Percentiles rank a stretch among this genome's conserved stretches.
Conservation (phyloP, 2,329 filamentous ascomycete species). For the Cladosporium sp. region DNA sequence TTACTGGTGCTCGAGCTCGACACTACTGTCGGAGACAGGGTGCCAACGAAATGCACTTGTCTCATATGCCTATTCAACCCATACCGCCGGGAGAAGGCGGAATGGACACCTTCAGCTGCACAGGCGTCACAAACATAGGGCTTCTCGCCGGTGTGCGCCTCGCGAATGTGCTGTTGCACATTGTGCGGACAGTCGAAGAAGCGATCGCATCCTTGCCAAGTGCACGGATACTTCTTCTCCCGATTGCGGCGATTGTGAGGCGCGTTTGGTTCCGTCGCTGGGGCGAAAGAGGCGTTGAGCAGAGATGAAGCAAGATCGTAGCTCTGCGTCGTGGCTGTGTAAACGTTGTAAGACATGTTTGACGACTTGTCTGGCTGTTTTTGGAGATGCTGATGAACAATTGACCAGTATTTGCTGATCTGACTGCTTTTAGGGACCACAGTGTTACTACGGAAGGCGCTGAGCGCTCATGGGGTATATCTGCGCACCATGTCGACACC, state of each 20-base stretch:
- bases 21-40: neutral
- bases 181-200: constrained; percentile 23
- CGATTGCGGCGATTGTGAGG: neutral
- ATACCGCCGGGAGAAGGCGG: constrained; percentile 8
- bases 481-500: neutral
- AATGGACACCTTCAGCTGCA: neutral
- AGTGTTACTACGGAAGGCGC: neutral
- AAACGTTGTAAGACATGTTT: neutral
- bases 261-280: neutral
- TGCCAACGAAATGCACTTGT: constrained; percentile 11
- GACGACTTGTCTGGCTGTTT: neutral
- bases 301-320: neutral
- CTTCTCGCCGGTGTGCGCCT: constrained; percentile 24
- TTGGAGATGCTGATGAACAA: neutral
- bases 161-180: constrained; percentile 26
- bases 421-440: neutral
- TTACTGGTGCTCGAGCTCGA: neutral
- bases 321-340: constrained; percentile 7
- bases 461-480: neutral
- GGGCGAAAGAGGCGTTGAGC: neutral
- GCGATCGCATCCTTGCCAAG: constrained; percentile 16
- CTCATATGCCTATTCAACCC: constrained; percentile 11
- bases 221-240: constrained; percentile 22
- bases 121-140: constrained; percentile 24
- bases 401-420: neutral